Base-by-base conservation (phyloP, 371 early-diverging fungal species). In the Mucor lusitanicus region DNA sequence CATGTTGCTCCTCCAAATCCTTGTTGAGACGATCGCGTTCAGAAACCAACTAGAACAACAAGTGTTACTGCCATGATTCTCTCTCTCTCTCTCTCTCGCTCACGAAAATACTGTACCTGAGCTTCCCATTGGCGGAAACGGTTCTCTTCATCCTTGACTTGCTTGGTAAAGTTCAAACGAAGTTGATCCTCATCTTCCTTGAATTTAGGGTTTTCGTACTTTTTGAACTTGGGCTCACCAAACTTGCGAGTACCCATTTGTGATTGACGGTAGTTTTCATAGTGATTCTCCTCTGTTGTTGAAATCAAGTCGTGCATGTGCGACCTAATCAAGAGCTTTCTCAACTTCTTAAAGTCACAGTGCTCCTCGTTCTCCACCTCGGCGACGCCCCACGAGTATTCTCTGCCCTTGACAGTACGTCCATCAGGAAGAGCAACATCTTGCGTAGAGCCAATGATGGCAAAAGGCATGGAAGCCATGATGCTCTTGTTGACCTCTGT, bases 1-100 rank as follows among this genome's bases (percentile, higher is more conserved):
- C 89, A 80, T 98, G 99, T 76, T 96, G 95, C 61, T 90, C 85
- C 82, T 99, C 99, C 67, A 99, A 86, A 70, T 99, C 98, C 78
- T 96, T 93, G 84, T 97, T 98, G 63, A 99, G 85, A 67, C 97
- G 92, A 80, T 97, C 98, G 60, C 99, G 91, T 80, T 99, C 98
- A 65, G 91, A 90, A 80, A 98, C 95, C 46, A 99, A 87, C 77
- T 80, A 69, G 11, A 12, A 35, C 59, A 46, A 3, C n/a, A 21
- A 30, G 42, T 56, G 27, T 66, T 37, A 28, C 8, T 62, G 30
- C 42, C 23, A 17, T 40, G 40, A n/a, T 17, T 23, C 21, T 8
- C 28, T 17, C 17, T 30, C 3, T 11, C 4, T 27, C 15, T 23
- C 3, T 23, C 15, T 27, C 13, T 5, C 25, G 4, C 12, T n/a